phyloP scores from a whole-genome alignment of 176 grass and related monocot genomes.

The Oropetium thomaeum region DNA sequence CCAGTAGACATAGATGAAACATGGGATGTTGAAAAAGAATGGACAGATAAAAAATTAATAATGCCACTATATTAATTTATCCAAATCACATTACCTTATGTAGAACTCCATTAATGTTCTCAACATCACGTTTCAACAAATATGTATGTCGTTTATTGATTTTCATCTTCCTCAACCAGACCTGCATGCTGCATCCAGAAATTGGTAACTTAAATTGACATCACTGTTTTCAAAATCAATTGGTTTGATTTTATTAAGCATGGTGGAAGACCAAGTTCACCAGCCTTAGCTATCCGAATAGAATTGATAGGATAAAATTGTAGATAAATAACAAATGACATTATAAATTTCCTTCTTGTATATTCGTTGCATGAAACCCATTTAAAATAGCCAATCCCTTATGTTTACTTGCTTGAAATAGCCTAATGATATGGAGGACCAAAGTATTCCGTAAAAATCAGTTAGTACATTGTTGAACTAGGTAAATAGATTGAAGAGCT shows the following conservation, averaged over 20 bases:
- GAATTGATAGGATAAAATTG: conserved; percentile 18
- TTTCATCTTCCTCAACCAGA: no score
- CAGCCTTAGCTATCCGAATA: conserved; percentile 76
- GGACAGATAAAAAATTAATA: no score
- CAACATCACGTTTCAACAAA: no score
- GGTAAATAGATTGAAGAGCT: conserved; percentile 74
- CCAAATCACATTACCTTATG: no score
- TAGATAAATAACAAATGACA: neutral
- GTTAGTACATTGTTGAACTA: conserved; percentile 88
- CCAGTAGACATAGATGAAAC: no score
- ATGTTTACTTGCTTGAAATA: conserved; percentile 89
- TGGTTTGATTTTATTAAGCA: conserved; percentile 97
- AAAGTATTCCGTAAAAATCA: conserved; percentile 85
- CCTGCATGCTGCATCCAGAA: no score
- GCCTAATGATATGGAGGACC: conserved; percentile 81
- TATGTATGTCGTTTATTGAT: no score
- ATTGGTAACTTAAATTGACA: no score
- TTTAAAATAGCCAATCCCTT: neutral
- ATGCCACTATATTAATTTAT: no score
- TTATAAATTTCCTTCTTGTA: neutral
- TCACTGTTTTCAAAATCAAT: conserved; percentile 99
- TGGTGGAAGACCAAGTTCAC: conserved; percentile 92
- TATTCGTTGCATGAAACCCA: neutral
- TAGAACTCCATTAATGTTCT: no score
- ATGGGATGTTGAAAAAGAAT: no score